phyloP scores from a whole-genome alignment of 2,329 filamentous ascomycete genomes.

The Alternaria sp. region DNA sequence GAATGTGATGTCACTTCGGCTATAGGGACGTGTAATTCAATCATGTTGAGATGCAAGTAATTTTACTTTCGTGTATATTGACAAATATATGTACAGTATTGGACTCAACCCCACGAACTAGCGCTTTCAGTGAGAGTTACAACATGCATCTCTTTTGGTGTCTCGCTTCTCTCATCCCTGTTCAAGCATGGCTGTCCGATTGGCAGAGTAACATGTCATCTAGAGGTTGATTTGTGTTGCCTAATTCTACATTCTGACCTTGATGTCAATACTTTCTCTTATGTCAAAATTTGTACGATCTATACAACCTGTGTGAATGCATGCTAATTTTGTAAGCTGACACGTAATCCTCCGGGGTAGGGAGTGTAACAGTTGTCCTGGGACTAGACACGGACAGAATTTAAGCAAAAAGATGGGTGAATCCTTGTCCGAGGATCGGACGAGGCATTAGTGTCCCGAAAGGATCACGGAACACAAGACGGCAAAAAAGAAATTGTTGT shows the following conservation, averaged over 20 bases:
- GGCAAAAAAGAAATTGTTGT: constrained; percentile 7
- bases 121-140: neutral
- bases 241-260: too few relatives aligned
- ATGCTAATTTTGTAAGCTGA: neutral
- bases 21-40: neutral
- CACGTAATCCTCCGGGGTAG: fast-evolving
- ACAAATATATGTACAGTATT: neutral
- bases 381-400: neutral
- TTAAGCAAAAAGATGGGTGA: neutral
- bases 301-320: neutral
- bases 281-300: neutral
- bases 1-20: neutral
- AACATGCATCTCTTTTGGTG: neutral
- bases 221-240: too few relatives aligned
- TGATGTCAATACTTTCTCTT: neutral
- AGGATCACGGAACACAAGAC: neutral
- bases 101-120: neutral
- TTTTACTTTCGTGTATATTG: too few relatives aligned
- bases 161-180: neutral
- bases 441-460: neutral
- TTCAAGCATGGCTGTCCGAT: neutral
- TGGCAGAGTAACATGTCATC: too few relatives aligned
- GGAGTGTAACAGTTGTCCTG: neutral
- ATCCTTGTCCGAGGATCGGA: neutral
- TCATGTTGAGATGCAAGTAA: neutral